Conservation (phyloP, 2,329 filamentous ascomycete genomes). For the Fusarium circinatum region DNA sequence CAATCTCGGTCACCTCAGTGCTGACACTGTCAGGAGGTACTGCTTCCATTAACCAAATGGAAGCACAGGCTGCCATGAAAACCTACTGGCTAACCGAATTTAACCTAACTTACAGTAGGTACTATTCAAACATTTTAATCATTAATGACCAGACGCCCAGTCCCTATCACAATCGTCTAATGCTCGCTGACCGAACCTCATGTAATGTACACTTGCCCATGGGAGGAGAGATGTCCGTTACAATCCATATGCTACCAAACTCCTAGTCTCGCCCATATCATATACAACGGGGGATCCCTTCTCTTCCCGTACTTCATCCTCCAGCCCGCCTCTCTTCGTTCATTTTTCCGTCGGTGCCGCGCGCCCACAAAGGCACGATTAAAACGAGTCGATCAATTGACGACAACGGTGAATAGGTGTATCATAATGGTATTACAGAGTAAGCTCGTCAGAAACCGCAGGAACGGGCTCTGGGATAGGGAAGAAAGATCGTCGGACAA, state of each 20-base stretch:
- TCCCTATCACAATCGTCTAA: conserved; percentile 54
- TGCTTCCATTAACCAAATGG: not conserved
- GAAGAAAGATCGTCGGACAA: conserved; percentile 56
- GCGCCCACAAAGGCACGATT: conserved; percentile 30
- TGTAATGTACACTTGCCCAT: conserved; percentile 63
- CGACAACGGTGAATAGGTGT: conserved; percentile 26
- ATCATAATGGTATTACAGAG: conserved; percentile 45
- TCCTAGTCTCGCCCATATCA: conserved; percentile 46
- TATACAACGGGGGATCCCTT: conserved; percentile 42
- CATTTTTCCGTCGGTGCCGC: conserved; percentile 13
- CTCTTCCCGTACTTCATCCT: conserved; percentile 26
- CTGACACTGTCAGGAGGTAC: not conserved
- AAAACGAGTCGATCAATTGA: conserved; percentile 29
- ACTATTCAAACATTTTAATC: conserved; percentile 37
- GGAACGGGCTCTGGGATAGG: conserved; percentile 49
- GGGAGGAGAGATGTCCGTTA: conserved; percentile 65
- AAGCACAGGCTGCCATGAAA: not conserved
- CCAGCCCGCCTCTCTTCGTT: conserved; percentile 15
- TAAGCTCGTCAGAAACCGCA: conserved; percentile 42
- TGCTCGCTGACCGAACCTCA: conserved; percentile 55
- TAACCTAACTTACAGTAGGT: not conserved
- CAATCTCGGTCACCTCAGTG: conserved; percentile 2
- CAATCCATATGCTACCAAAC: conserved; percentile 48
- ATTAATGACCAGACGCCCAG: conserved; percentile 50
- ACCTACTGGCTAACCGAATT: not conserved